Base-by-base conservation (phyloP, 2,329 filamentous ascomycete species). In the Colletotrichum musicola region DNA sequence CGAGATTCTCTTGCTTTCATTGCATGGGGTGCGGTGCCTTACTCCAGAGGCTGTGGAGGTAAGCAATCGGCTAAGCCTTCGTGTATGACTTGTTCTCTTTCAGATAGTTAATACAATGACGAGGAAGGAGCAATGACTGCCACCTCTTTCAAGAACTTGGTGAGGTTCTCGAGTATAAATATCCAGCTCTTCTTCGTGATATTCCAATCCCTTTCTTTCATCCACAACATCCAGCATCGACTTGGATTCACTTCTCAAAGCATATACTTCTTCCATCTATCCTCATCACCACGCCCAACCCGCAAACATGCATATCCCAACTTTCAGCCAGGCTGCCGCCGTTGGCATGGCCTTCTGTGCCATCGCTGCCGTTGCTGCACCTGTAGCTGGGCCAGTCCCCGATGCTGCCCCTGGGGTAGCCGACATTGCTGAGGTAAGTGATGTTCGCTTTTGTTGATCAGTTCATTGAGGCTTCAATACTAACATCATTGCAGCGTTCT, bases 261-360 rank as follows among this genome's bases (percentile, higher is more conserved):
- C 3, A n/a, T n/a, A n/a, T n/a, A 14, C 12, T 13, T 12, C 4
- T 13, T 51, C 42, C 38, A 46, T 18, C 20, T 30, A 18, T n/a
- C 16, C 46, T n/a, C 12, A 67, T 42, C 6, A 14, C 14, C 22
- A 4, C 12, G 20, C 10, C n/a, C 14, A 25, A 10, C 4, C 20
- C 18, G 9, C 35, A 46, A 60, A 4, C 3, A 68, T 68, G 65
- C 55, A 68, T 65, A 55, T 68, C 3, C 54, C 47, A 16, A 59
- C 65, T 9, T 22, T 68, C 14, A 25, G 62, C 6, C 62, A 68
- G 44, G 18, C 49, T 25, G 62, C 62, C 49, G 50, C 49, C 4
- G 12, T 68, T 18, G 65, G 65, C 49, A 60, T 68, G 49, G 65
- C 55, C 6, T 44, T 68, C 12, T 68, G 27, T 16, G 49, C 62